Conservation (phyloP, 345 rosid genomes). For the Brassica carinata region DNA sequence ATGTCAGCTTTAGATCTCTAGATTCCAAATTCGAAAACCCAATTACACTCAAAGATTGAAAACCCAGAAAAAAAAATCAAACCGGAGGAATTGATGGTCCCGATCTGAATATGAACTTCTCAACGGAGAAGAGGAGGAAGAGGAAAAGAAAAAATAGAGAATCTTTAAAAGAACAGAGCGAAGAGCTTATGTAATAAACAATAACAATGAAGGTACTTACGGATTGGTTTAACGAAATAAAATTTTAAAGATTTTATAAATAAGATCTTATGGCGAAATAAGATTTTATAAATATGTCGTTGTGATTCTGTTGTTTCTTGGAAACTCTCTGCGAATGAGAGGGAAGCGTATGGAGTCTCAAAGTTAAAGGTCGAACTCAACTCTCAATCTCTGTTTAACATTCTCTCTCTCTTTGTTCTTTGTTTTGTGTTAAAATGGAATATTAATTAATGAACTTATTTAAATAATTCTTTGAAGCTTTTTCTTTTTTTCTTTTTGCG, state of each 20-base stretch:
- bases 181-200: constrained; percentile 25
- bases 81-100: constrained; percentile 14
- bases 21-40: constrained; percentile 27
- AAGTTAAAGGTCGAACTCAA: constrained; percentile 43
- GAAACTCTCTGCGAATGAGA: constrained; percentile 66
- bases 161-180: constrained; percentile 10
- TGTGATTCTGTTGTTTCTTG: constrained; percentile 49
- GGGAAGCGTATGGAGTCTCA: constrained; percentile 43
- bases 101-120: constrained; percentile 49
- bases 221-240: constrained; percentile 59
- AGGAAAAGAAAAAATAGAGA: background rate
- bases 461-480: background rate
- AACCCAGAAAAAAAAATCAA: constrained; percentile 10
- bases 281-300: constrained; percentile 29
- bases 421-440: background rate
- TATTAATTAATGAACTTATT: background rate
- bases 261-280: too few species aligned
- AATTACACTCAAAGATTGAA: background rate
- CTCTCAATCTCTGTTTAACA: constrained; percentile 16
- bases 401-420: constrained; percentile 2
- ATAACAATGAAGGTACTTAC: constrained; percentile 49
- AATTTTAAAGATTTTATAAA: constrained; percentile 3
- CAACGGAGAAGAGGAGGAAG: background rate
- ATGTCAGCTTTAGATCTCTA: constrained; percentile 29
- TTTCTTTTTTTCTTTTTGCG: background rate